A percentile compares a stretch with the other conserved stretches of the same genome.
These are phyloP conservation scores for Peronospora farinosa DNA, from an alignment of 352 stramenopile species.

Conservation along the genomic window DNA sequence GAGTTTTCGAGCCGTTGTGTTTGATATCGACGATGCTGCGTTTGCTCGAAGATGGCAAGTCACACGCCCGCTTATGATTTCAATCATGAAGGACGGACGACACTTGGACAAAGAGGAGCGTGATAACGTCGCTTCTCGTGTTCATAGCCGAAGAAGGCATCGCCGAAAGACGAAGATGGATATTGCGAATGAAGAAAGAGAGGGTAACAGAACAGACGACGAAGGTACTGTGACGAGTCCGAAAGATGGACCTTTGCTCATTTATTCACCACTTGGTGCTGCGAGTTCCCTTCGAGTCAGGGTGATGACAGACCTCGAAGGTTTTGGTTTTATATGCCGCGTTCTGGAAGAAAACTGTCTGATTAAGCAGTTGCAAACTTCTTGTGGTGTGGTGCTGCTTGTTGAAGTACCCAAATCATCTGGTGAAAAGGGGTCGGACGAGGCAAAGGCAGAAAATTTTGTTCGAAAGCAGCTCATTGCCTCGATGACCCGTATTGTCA, in stretches of 20 bases:
- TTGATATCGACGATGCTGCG: constrained; percentile 44
- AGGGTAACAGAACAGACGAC: constrained; percentile 6
- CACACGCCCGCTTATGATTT: constrained; percentile 41
- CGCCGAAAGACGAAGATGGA: constrained; percentile 1
- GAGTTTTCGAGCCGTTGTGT: constrained; percentile 32
- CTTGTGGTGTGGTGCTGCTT: constrained; percentile 29
- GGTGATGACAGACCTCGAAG: constrained; percentile 25
- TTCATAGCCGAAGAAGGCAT: constrained; percentile 12
- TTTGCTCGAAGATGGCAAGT: constrained; percentile 43
- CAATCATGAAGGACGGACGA: constrained; percentile 42
- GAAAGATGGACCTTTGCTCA: constrained; percentile 9
- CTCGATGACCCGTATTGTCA: constrained; percentile 37
- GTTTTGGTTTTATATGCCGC: constrained; percentile 20
- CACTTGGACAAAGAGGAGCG: constrained; percentile 35
- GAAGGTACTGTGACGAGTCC: constrained; percentile 1
- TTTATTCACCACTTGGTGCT: constrained; percentile 29
- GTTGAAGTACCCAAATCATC: constrained; percentile 21
- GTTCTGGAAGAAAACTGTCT: constrained; percentile 22
- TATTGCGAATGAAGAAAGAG: constrained; percentile 1
- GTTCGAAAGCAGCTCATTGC: constrained; percentile 34
- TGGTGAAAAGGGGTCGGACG: constrained; percentile 17
- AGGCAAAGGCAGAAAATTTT: constrained; percentile 27
- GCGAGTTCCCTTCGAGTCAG: constrained; percentile 18
- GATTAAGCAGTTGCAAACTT: constrained; percentile 30
- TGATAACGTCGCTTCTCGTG: constrained; percentile 20